Base-by-base conservation (phyloP, 345 rosid species). In the Citrus medica region DNA sequence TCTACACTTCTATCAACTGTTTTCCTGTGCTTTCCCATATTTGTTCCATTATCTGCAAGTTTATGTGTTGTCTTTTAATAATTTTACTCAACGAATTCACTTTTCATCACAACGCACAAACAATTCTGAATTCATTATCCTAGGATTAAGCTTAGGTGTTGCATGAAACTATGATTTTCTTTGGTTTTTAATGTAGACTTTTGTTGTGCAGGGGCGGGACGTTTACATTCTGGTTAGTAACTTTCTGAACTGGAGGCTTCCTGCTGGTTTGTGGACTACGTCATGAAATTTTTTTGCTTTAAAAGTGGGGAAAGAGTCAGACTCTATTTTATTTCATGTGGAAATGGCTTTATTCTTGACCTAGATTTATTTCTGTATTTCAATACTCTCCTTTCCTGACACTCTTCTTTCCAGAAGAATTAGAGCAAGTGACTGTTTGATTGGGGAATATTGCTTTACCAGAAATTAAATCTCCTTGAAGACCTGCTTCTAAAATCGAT, bases 221-320 rank as follows among this genome's bases (percentile, higher is more conserved):
- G 96, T 95, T 69, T 95, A 92, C 88, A 93, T 95, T 86, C 90
- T 95, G 97, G 99, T 93, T 75, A 83, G 97, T 88, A 82, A 66
- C 56, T 78, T 80, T 82, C 79, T 77, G 81, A 81, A 76, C 73
- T 84, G 32, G 42, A 76, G 74, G 71, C 81, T 73, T 83, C 56
- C 7, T n/a, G 32, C 73, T 73, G 75, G 78, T 69, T 33, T 78
- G 46, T 64, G 75, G 77, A 78, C 42, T 76, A 63, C n/a, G 9
- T 9, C 24, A 24, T 64, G 37, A 67, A 46, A 24, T 2, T 35
- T 22, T 33, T 67, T 22, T 64, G 78, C 32, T 75, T 28, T 35
- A 7, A 32, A 37, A 76, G 65, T 76, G 53, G 64, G n/a, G 38
- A 64, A 65, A 24, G 16, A 42, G 48, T 42, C 13, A 42, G 35